Evolutionary conservation across 2,329 filamentous ascomycete genomes (phyloP).

Genomic region (Alternaria brassicae): DNA sequence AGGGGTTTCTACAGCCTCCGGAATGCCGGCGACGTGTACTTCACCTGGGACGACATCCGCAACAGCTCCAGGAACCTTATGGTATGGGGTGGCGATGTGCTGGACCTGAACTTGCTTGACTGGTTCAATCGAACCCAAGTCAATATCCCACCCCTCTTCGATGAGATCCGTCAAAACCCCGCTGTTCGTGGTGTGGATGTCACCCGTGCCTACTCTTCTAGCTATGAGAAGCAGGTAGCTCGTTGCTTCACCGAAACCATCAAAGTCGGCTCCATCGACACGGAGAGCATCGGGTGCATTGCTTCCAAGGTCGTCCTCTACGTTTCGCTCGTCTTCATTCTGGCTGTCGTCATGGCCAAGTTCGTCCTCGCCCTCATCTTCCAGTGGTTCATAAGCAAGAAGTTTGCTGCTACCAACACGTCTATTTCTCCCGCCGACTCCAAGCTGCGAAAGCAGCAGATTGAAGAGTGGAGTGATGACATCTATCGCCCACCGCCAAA

Average conservation of each 20-base stretch:
- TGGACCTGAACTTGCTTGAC: constrained; percentile 84
- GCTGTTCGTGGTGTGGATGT: constrained; percentile 84
- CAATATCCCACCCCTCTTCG: constrained; percentile 75
- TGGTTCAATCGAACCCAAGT: constrained; percentile 92
- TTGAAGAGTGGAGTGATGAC: constrained; percentile 97
- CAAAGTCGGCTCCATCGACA: constrained; percentile 95
- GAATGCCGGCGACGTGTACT: constrained; percentile 86
- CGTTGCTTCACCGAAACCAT: constrained; percentile 92
- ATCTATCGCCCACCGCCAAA: constrained; percentile 92
- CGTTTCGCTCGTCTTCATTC: constrained; percentile 87
- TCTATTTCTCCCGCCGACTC: constrained; percentile 76
- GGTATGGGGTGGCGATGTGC: constrained; percentile 91
- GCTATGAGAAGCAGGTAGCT: constrained; percentile 79
- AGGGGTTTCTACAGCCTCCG: constrained; percentile 76
- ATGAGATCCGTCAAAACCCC: constrained; percentile 74
- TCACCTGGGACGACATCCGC: constrained; percentile 91
- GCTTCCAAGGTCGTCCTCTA: constrained; percentile 97
- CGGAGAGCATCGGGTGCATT: constrained; percentile 95
- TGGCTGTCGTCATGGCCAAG: constrained; percentile 84
- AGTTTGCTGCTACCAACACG: constrained; percentile 84
- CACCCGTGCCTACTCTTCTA: constrained; percentile 83
- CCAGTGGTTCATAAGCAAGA: constrained; percentile 93
- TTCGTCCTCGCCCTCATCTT: constrained; percentile 91
- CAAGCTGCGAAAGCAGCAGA: constrained; percentile 87
- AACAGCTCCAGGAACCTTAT: constrained; percentile 89